A percentile compares a stretch with the other conserved stretches of the same genome.
These are phyloP conservation scores for Termitomyces eurrhizus DNA, from an alignment of 768 basidiomycete species.

Conservation along the genomic window DNA sequence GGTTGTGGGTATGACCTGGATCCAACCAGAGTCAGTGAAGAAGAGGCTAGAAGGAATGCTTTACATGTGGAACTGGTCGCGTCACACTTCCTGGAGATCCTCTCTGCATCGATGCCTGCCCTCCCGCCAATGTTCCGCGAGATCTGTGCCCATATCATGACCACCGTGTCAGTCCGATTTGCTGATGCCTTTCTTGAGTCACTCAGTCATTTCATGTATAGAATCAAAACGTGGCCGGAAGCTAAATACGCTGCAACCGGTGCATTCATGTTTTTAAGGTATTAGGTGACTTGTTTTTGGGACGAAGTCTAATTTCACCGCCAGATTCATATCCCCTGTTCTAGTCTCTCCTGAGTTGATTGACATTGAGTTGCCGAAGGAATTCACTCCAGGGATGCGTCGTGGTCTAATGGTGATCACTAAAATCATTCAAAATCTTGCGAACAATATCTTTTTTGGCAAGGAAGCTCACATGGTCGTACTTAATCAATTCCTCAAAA, in stretches of 20 bases:
- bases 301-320: background rate
- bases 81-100: slow-evolving; percentile 68
- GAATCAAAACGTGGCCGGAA: slow-evolving; percentile 70
- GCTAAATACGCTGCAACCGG: slow-evolving; percentile 80
- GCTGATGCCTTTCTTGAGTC: background rate
- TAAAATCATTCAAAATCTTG: slow-evolving; percentile 90
- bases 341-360: slow-evolving; percentile 83
- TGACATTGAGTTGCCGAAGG: slow-evolving; percentile 75
- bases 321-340: slow-evolving; percentile 87
- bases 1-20: slow-evolving; percentile 80
- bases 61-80: slow-evolving; percentile 71
- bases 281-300: slow-evolving; percentile 1
- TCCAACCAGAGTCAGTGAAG: slow-evolving; percentile 52
- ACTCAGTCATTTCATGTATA: slow-evolving; percentile 15
- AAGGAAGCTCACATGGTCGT: slow-evolving; percentile 86
- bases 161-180: slow-evolving; percentile 57
- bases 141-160: slow-evolving; percentile 78
- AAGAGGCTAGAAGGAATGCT: slow-evolving; percentile 65
- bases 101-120: slow-evolving; percentile 63
- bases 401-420: slow-evolving; percentile 84
- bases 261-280: slow-evolving; percentile 90
- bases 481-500: slow-evolving; percentile 70
- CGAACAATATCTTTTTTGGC: slow-evolving; percentile 92
- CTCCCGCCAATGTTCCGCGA: slow-evolving; percentile 88
- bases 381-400: slow-evolving; percentile 52